These are phyloP conservation scores for Ogataea ramenticola DNA, from an alignment of 805 yeast genomes.

Conservation along the genomic window DNA sequence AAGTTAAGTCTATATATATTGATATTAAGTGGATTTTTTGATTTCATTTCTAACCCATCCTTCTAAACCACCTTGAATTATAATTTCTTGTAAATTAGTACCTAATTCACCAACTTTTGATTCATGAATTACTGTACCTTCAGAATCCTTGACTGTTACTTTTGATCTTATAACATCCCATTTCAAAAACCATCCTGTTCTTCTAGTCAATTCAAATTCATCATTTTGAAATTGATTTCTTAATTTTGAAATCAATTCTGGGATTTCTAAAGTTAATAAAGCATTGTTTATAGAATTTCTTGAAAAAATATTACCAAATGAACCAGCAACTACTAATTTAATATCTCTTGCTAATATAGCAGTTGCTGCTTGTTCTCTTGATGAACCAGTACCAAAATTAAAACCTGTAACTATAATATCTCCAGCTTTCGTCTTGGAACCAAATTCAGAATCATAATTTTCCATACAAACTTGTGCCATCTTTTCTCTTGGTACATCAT, in stretches of 20 bases:
- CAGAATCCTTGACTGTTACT: slow-evolving; percentile 69
- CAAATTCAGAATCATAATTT: slow-evolving; percentile 90
- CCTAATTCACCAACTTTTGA: slow-evolving; percentile 96
- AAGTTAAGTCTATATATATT: not conserved
- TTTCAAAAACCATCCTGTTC: slow-evolving; percentile 88
- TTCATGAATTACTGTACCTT: slow-evolving; percentile 53
- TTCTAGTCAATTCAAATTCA: slow-evolving; percentile 71
- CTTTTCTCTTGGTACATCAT: slow-evolving; percentile 86
- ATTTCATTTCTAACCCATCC: slow-evolving; percentile 91
- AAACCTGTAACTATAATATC: slow-evolving; percentile 90
- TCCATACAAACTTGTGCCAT: slow-evolving; percentile 99
- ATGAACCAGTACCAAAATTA: slow-evolving; percentile 97
- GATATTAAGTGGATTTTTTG: slow-evolving; percentile 9
- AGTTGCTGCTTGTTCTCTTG: slow-evolving; percentile 99
- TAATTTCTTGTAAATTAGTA: slow-evolving; percentile 90
- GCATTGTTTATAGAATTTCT: slow-evolving; percentile 97
- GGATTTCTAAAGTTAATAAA: slow-evolving; percentile 85
- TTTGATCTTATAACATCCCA: slow-evolving; percentile 89
- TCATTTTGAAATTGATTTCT: slow-evolving; percentile 54
- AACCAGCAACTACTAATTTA: slow-evolving; percentile 89
- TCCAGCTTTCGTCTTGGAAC: slow-evolving; percentile 70
- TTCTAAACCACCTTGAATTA: slow-evolving; percentile 95
- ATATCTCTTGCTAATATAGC: slow-evolving; percentile 91
- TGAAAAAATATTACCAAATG: slow-evolving; percentile 93
- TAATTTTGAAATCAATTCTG: slow-evolving; percentile 70